phyloP scores from a whole-genome alignment of 169 alveolate species.

The Plasmodium berghei region DNA sequence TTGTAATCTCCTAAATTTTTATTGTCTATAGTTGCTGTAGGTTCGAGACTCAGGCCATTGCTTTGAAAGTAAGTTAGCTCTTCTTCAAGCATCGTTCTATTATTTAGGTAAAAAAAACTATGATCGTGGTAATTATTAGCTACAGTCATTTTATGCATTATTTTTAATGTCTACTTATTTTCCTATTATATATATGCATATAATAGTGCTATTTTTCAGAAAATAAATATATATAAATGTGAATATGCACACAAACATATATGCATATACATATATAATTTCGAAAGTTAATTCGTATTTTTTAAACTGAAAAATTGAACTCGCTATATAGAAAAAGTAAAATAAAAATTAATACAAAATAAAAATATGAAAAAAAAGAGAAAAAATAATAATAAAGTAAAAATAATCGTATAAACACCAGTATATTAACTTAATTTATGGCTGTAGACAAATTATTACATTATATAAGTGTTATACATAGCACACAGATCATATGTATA shows the following conservation, averaged over 20 bases:
- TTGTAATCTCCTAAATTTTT: neutral
- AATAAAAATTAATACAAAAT: no score
- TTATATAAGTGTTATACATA: no score
- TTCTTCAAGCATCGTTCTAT: slow-evolving; percentile 9
- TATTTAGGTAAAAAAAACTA: slow-evolving; percentile 24
- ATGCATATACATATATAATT: neutral
- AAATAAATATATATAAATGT: neutral
- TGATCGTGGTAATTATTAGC: slow-evolving; percentile 28
- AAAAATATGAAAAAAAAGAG: no score
- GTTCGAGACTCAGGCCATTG: neutral
- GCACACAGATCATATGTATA: neutral
- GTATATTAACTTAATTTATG: no score
- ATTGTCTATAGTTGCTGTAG: neutral
- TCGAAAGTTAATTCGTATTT: no score
- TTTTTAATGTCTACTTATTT: neutral
- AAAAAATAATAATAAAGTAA: no score
- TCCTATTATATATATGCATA: neutral
- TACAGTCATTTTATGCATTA: slow-evolving; percentile 62
- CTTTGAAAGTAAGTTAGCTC: slow-evolving; percentile 5
- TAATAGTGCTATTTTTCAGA: neutral
- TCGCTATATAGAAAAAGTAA: no score
- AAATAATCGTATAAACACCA: no score
- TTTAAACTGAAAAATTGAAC: no score
- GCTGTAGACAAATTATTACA: no score
- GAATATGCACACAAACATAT: neutral